phyloP scores from a whole-genome alignment of 2,329 filamentous ascomycete species.

The Metarhizium anisopliae region DNA sequence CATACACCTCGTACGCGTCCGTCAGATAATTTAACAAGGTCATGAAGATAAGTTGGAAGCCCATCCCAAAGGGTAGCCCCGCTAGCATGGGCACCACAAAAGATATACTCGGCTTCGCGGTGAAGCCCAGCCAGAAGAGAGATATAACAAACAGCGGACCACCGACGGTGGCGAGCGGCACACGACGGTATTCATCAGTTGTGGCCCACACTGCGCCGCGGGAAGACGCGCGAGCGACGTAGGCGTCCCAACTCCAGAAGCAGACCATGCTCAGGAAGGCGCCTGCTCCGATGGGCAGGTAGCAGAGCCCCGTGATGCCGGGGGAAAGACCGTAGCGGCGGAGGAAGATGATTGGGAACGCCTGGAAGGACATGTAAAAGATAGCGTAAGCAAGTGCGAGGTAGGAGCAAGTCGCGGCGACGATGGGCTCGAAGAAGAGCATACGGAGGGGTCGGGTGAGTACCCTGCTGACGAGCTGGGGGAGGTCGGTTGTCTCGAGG shows the following conservation, averaged over 20 bases:
- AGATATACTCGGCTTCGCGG: slow-evolving; percentile 35
- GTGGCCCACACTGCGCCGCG: slow-evolving; percentile 46
- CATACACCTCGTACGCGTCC: slow-evolving; percentile 59
- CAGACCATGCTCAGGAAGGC: slow-evolving; percentile 48
- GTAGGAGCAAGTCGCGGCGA: slow-evolving; percentile 61
- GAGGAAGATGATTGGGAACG: slow-evolving; percentile 63
- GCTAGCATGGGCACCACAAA: slow-evolving; percentile 51
- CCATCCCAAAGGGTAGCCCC: slow-evolving; percentile 52
- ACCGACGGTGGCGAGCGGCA: slow-evolving; percentile 63
- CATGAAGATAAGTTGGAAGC: slow-evolving; percentile 55
- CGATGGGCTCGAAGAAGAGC: slow-evolving; percentile 63
- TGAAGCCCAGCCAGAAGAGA: slow-evolving; percentile 56
- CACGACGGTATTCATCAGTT: slow-evolving; percentile 57
- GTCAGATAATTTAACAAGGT: slow-evolving; percentile 55
- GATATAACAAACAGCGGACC: slow-evolving; percentile 52
- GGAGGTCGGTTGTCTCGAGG: slow-evolving; percentile 47
- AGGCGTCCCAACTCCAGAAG: slow-evolving; percentile 57
- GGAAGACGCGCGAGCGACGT: slow-evolving; percentile 43
- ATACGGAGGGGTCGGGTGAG: slow-evolving; percentile 64
- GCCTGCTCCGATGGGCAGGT: slow-evolving; percentile 60
- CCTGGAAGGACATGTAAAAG: slow-evolving; percentile 67
- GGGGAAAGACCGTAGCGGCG: slow-evolving; percentile 52
- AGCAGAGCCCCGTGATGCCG: slow-evolving; percentile 57
- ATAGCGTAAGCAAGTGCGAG: slow-evolving; percentile 60
- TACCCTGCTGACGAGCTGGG: slow-evolving; percentile 57